phyloP scores from a whole-genome alignment of 2,329 filamentous ascomycete species.

The Sphaerulina vaccinii region DNA sequence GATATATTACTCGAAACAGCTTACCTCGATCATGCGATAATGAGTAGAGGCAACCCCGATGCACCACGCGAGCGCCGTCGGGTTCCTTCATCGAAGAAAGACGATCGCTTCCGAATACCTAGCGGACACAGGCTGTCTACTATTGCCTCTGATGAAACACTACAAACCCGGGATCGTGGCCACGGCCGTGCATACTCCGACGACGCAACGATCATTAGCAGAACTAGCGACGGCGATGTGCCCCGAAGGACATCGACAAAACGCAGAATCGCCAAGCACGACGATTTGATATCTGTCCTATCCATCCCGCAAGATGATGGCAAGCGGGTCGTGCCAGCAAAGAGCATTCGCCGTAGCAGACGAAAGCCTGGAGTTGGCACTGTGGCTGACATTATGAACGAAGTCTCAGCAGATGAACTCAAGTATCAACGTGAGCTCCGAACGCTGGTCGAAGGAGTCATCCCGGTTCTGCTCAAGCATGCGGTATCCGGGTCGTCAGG shows the following conservation, averaged over 20 bases:
- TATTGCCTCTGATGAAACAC: conserved; percentile 57
- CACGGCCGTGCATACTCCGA: conserved; percentile 34
- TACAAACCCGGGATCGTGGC: conserved; percentile 33
- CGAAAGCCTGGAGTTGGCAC: conserved; percentile 66
- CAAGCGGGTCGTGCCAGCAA: conserved; percentile 70
- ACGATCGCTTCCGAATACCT: conserved; percentile 35
- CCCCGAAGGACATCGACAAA: conserved; percentile 48
- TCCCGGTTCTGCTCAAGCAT: conserved; percentile 84
- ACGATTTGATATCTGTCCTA: conserved; percentile 88
- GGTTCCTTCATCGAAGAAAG: conserved; percentile 15
- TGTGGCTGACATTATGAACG: conserved; percentile 71
- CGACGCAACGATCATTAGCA: conserved; percentile 28
- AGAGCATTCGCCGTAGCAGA: conserved; percentile 73
- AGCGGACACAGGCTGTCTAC: conserved; percentile 59
- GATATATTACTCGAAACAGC: conserved; percentile 14
- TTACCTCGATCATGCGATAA: conserved; percentile 15
- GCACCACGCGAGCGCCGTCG: conserved; percentile 14
- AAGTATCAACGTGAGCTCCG: conserved; percentile 89
- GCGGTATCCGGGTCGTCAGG: conserved; percentile 69
- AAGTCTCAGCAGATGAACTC: conserved; percentile 78
- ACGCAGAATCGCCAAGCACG: conserved; percentile 73
- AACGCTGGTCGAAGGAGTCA: conserved; percentile 90
- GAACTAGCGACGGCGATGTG: conserved; percentile 33
- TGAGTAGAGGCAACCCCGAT: conserved; percentile 23
- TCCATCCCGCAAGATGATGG: conserved; percentile 62